Percentiles rank a stretch among this genome's conserved stretches.
Evolutionary conservation across 345 rosid genomes (phyloP).

Genomic region (Citrus hindsii): DNA sequence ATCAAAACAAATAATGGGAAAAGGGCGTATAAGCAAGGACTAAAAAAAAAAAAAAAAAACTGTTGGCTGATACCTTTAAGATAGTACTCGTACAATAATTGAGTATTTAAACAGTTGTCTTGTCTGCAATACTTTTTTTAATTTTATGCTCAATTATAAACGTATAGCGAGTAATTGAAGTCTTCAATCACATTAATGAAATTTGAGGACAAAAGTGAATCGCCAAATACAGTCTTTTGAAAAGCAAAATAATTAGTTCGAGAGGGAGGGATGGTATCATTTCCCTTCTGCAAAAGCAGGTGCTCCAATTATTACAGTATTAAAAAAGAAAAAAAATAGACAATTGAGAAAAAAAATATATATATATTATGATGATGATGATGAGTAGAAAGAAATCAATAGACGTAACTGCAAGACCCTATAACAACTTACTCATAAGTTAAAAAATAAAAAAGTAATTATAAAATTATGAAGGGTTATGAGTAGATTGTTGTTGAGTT

Average conservation of each 20-base stretch:
- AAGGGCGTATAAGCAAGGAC: background rate
- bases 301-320: slow-evolving; percentile 10
- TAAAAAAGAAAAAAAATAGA: background rate
- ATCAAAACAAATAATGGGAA: background rate
- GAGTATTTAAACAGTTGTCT: slow-evolving; percentile 9
- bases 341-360: too few species aligned
- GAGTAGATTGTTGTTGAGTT: background rate
- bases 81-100: background rate
- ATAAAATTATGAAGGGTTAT: background rate
- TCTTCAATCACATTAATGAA: background rate
- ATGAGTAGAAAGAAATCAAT: too few species aligned
- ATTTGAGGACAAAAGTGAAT: background rate
- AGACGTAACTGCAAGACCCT: too few species aligned
- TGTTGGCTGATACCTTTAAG: background rate
- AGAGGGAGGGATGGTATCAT: slow-evolving; percentile 1
- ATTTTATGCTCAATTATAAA: background rate
- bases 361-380: too few species aligned
- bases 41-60: too few species aligned
- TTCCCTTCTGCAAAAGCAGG: slow-evolving; percentile 8
- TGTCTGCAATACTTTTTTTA: background rate
- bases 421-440: too few species aligned
- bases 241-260: background rate
- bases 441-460: background rate
- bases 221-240: background rate
- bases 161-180: background rate